Evolutionary conservation across 345 rosid genomes (phyloP).

Genomic region (Rubroshorea leprosula): DNA sequence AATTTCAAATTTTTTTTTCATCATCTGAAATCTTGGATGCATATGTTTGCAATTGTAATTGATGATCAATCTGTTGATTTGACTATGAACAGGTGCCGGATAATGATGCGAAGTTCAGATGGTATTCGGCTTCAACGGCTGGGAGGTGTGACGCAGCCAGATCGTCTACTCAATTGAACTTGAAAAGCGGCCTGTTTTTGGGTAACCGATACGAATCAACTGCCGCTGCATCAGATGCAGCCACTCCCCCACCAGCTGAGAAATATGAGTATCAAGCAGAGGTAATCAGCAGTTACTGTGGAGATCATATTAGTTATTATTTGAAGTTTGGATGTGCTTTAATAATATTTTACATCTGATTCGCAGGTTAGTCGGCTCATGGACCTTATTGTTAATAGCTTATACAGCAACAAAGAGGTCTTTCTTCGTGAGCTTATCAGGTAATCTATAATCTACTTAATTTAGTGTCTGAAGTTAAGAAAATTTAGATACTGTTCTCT

Average conservation of each 20-base stretch:
- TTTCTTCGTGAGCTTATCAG: conserved; percentile 95
- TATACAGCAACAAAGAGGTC: conserved; percentile 97
- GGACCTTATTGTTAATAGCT: conserved; percentile 95
- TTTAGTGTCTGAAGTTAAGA: no score
- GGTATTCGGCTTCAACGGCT: conserved; percentile 47
- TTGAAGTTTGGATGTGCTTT: not conserved
- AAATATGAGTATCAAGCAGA: conserved; percentile 96
- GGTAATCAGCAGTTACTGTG: conserved; percentile 26
- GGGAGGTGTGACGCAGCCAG: conserved; percentile 26
- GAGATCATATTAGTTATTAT: not conserved
- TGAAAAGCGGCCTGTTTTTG: conserved; percentile 32
- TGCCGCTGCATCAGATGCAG: conserved; percentile 59
- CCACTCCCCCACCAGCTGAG: conserved; percentile 56
- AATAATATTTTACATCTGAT: not conserved
- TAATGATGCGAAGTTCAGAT: conserved; percentile 37
- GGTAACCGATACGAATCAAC: conserved; percentile 55
- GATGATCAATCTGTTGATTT: not conserved
- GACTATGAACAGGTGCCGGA: conserved; percentile 34
- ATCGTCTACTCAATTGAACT: conserved; percentile 23
- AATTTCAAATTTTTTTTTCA: no score
- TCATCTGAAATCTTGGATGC: not conserved
- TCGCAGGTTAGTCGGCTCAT: conserved; percentile 94
- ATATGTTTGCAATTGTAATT: not conserved
- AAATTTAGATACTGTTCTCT: no score
- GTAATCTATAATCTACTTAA: conserved; percentile 24